A percentile compares a stretch with the other conserved stretches of the same genome.
Evolutionary conservation across 345 rosid species (phyloP).

Genomic region (Luvunga scandens): DNA sequence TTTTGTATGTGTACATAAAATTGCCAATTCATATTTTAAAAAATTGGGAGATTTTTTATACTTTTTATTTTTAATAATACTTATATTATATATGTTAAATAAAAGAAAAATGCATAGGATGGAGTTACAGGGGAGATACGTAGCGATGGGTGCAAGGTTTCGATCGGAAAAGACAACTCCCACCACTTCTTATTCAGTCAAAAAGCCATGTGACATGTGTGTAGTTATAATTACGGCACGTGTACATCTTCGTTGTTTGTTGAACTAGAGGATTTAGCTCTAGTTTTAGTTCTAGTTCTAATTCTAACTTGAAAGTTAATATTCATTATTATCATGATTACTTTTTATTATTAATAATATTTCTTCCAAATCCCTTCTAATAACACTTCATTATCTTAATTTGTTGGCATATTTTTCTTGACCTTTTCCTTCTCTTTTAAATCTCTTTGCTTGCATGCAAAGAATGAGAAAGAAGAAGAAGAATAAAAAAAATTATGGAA

Average conservation of each 20-base stretch:
- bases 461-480: neutral
- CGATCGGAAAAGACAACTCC: slow-evolving; percentile 43
- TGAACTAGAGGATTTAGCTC: no score
- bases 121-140: slow-evolving; percentile 45
- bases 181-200: slow-evolving; percentile 14
- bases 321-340: neutral
- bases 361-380: neutral
- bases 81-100: neutral
- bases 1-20: no score
- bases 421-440: neutral
- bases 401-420: neutral
- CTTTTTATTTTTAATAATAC: no score
- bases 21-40: no score
- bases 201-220: neutral
- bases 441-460: slow-evolving; percentile 24
- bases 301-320: slow-evolving; percentile 28
- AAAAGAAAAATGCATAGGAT: slow-evolving; percentile 18
- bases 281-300: neutral
- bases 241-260: neutral
- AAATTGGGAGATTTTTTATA: no score
- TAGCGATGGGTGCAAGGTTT: slow-evolving; percentile 78
- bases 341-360: neutral
- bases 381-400: neutral
- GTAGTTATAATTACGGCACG: slow-evolving; percentile 13
- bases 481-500: no score